Base-by-base conservation (phyloP, 1,284 basidiomycete species). In the Golubevia pallescens region DNA sequence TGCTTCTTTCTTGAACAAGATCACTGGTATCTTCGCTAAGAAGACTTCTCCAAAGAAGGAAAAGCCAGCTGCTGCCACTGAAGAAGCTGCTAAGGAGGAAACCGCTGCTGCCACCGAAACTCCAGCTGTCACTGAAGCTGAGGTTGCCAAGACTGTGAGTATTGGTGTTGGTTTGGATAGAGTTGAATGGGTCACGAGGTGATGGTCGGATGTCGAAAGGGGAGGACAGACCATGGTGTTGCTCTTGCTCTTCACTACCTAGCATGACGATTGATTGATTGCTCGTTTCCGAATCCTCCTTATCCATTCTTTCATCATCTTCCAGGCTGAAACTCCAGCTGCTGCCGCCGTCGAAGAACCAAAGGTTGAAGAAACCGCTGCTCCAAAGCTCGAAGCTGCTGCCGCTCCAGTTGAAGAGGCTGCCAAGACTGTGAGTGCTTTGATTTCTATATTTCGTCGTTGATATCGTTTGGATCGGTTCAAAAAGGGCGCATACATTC, bases 11-110 rank as follows among this genome's bases (percentile, higher is more conserved):
- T 20, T 78, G 28, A 61, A 60, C 68, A 76, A 77, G 71, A 34
- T 78, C 61, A 58, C 74, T 62, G 74, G 69, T 58, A 60, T 68
- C 59, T 62, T 78, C 67, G 74, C 73, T 23, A 67, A 67, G 65
- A 67, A 67, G 71, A 57, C 21, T 20, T 55, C 24, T 13, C 20
- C 21, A 61, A 24, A 57, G 20, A 24, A 23, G 42, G 20, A n/a
- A 55, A 71, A 69, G 69, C 13, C 71, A 21, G 42, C 42, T 48
- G 66, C 67, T 52, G 14, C 63, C 32, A 63, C 63, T 24, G 64
- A 68, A 61, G 57, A 69, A 57, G 52, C 58, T 20, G 59, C 63
- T 34, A 69, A 75, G 64, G 74, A 74, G 48, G 58, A 71, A 51
- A 61, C 69, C 48, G 62, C 69, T 23, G 60, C 70, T 38, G 66